phyloP scores from a whole-genome alignment of 352 stramenopile species.

The Aphanomyces astaci region DNA sequence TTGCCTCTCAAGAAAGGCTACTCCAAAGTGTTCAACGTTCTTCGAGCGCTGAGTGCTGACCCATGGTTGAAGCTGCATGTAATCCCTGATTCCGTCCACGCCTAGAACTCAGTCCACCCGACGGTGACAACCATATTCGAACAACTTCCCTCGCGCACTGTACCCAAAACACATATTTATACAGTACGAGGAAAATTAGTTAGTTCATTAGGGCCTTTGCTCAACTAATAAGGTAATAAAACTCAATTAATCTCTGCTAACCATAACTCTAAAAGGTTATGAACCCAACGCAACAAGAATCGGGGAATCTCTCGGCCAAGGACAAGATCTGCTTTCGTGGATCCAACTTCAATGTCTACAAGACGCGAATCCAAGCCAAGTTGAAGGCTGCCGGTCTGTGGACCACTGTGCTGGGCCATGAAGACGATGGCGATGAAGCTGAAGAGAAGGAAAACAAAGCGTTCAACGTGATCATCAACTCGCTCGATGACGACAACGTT shows the following conservation, averaged over 20 bases:
- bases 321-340: background rate
- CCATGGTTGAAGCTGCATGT: no score
- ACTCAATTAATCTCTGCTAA: no score
- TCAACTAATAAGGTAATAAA: no score
- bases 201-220: no score
- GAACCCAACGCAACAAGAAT: background rate
- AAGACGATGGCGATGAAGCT: background rate
- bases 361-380: background rate
- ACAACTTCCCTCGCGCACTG: no score
- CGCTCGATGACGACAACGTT: background rate
- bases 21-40: background rate
- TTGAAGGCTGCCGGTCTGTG: background rate
- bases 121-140: no score
- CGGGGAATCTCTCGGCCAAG: no score
- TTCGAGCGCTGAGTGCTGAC: background rate
- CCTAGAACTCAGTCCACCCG: no score
- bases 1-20: constrained; percentile 7
- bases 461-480: background rate
- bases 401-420: background rate
- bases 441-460: background rate
- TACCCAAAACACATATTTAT: no score
- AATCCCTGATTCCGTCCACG: no score
- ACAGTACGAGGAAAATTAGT: no score
- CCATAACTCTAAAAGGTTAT: background rate
- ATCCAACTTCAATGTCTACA: background rate